Evolutionary conservation across 2,329 filamentous ascomycete genomes (phyloP).

Genomic region (Phialocephala subalpina): DNA sequence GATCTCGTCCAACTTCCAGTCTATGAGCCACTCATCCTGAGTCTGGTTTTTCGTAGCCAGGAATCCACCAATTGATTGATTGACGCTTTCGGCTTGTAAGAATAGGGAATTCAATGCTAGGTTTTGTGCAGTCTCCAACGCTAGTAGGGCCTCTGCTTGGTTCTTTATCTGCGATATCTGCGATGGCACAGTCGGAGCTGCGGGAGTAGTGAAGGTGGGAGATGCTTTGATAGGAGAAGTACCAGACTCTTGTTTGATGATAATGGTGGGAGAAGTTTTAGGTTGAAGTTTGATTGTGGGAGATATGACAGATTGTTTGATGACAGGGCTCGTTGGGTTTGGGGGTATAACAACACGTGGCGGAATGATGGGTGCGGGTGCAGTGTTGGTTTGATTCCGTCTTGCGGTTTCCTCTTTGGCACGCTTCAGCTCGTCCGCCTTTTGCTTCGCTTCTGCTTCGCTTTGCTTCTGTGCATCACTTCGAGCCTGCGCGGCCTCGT

Average conservation of each 20-base stretch:
- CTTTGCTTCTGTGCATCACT: neutral
- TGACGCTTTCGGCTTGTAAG: neutral
- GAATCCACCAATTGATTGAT: neutral
- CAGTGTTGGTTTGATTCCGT: neutral
- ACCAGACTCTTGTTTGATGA: too few relatives aligned
- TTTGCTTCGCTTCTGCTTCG: neutral
- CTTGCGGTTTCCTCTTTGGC: neutral
- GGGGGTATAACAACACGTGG: too few relatives aligned
- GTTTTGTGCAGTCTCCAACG: neutral
- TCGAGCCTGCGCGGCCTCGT: neutral
- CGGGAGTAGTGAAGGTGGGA: neutral
- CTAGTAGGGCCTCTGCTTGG: neutral
- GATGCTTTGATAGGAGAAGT: neutral
- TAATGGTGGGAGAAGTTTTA: too few relatives aligned
- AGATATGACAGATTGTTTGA: too few relatives aligned
- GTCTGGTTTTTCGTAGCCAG: neutral
- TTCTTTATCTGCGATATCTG: neutral
- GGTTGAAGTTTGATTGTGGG: too few relatives aligned
- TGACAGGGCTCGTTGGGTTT: too few relatives aligned
- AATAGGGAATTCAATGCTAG: neutral
- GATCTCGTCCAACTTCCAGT: neutral
- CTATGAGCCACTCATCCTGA: neutral
- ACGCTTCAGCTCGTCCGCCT: neutral
- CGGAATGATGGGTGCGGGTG: neutral
- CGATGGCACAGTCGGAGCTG: neutral